Percentiles rank a stretch among this genome's conserved stretches.
These are phyloP conservation scores for Erodium maritimum DNA, from an alignment of 345 rosid species.

Conservation along the genomic window DNA sequence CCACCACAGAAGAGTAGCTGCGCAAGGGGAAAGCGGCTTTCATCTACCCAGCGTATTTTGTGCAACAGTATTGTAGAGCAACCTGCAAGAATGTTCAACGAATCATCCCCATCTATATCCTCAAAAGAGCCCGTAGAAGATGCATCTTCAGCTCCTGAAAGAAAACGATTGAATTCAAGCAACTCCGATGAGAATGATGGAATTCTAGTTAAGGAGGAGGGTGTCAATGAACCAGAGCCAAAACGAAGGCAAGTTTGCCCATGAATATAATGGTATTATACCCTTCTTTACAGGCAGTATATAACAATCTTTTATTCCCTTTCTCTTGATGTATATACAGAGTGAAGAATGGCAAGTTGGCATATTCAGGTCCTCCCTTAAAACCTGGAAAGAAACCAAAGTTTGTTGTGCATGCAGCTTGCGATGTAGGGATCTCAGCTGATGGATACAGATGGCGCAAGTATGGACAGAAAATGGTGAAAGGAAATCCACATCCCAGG, in stretches of 20 bases:
- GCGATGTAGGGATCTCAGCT: conserved; percentile 79
- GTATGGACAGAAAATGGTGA: conserved; percentile 96
- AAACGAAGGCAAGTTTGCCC: conserved; percentile 47
- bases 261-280: too few relatives aligned
- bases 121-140: conserved; percentile 35
- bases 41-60: conserved; percentile 23
- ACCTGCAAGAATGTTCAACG: conserved; percentile 14
- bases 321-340: conserved; percentile 27
- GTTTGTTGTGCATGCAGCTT: conserved; percentile 72
- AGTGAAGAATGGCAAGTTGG: conserved; percentile 34
- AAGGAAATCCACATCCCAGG: conserved; percentile 90
- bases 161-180: conserved; percentile 28
- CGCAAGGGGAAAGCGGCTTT: conserved; percentile 31
- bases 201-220: conserved; percentile 32
- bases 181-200: conserved; percentile 22
- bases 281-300: too few relatives aligned
- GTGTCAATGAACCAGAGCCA: conserved; percentile 36
- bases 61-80: conserved; percentile 22
- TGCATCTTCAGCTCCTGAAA: conserved; percentile 22
- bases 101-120: conserved; percentile 36
- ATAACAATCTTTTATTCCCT: too few relatives aligned
- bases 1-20: conserved; percentile 50
- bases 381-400: conserved; percentile 66
- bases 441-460: conserved; percentile 98
- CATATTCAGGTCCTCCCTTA: conserved; percentile 26